A percentile compares a stretch with the other conserved stretches of the same genome.
Evolutionary conservation across 495 filamentous ascomycete species (phyloP).

Genomic region (Friedmanniomyces simplex): DNA sequence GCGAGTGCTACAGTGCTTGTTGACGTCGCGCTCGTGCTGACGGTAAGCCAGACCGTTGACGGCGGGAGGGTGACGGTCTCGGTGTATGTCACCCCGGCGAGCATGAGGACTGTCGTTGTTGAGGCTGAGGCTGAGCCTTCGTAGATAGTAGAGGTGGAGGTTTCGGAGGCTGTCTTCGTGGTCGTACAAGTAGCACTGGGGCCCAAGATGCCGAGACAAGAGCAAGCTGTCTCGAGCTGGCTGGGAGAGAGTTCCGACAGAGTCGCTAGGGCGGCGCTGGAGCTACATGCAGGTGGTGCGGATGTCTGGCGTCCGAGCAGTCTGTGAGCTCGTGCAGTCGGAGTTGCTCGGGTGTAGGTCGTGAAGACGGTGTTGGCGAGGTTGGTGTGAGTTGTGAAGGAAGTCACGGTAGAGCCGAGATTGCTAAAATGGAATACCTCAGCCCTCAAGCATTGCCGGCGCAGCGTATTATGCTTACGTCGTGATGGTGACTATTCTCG

Average conservation of each 20-base stretch:
- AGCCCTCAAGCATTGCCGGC: too few relatives aligned
- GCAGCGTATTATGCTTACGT: too few relatives aligned
- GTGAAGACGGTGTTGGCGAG: not conserved
- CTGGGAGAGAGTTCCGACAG: not conserved
- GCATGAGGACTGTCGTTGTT: not conserved
- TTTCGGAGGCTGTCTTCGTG: not conserved
- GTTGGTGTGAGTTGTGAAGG: not conserved
- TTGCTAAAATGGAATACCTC: not conserved
- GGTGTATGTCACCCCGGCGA: not conserved
- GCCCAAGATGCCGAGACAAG: not conserved
- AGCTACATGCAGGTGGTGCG: not conserved
- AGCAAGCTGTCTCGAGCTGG: not conserved
- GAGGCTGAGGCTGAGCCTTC: not conserved
- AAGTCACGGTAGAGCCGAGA: not conserved
- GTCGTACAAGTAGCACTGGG: not conserved
- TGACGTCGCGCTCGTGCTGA: not conserved
- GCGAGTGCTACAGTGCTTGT: not conserved
- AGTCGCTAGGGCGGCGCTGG: not conserved
- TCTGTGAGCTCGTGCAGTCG: not conserved
- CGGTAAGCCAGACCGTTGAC: not conserved
- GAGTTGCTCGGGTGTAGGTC: not conserved
- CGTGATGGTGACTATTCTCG: slow-evolving; percentile 1
- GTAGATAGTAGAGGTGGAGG: not conserved
- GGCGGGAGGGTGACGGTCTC: not conserved
- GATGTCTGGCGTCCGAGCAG: not conserved